Conservation (phyloP, 208 protist species). For the Lotmaria passim region DNA sequence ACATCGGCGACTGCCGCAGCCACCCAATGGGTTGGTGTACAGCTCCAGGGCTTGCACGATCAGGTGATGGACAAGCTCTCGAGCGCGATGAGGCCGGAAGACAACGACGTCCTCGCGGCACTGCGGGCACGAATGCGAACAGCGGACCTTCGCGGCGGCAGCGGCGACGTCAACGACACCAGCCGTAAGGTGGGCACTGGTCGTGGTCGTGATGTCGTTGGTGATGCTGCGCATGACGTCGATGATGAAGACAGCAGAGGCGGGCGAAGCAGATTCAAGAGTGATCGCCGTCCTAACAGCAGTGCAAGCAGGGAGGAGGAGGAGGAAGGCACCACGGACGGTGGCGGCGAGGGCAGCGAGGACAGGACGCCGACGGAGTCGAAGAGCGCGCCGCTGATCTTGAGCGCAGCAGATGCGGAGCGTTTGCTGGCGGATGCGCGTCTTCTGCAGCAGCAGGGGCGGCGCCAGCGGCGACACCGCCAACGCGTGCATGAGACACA, state of each 20-base stretch:
- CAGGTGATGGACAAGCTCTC: constrained; percentile 4
- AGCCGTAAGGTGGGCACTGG: neutral
- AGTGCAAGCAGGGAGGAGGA: neutral
- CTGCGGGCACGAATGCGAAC: constrained; percentile 5
- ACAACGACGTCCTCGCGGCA: constrained; percentile 6
- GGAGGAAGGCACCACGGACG: neutral
- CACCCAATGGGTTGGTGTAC: constrained; percentile 15
- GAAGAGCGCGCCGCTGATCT: constrained; percentile 16
- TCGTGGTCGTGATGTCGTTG: neutral
- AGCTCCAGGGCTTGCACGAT: constrained; percentile 9
- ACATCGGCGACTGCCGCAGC: neutral
- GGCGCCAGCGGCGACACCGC: constrained; percentile 16
- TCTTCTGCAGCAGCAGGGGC: constrained; percentile 24
- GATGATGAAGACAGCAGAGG: neutral
- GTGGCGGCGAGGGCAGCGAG: neutral
- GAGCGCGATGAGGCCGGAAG: neutral
- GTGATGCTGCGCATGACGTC: neutral
- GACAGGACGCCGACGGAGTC: neutral
- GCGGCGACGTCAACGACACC: neutral
- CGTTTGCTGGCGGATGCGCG: constrained; percentile 37
- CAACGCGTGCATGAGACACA: constrained; percentile 8
- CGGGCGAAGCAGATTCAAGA: too few species aligned
- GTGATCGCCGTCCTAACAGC: neutral
- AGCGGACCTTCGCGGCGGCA: neutral
- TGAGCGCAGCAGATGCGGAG: constrained; percentile 43